Evolutionary conservation across 306 rosid species (phyloP), one percentile per base, ranked within the genome.

Genomic region (Medicago arabica): DNA sequence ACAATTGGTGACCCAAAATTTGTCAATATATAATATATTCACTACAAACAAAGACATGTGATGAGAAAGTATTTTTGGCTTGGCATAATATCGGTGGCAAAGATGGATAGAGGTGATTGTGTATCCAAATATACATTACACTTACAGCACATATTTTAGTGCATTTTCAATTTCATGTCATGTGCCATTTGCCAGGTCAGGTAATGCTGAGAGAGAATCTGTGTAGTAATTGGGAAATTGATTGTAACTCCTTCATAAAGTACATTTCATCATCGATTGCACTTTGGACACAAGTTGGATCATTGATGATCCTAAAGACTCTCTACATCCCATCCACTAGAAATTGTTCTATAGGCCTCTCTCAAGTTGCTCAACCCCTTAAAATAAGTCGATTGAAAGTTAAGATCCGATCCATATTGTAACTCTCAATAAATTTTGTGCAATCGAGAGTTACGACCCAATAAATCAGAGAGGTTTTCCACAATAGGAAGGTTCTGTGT

Each of bases 11-110:
- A 71, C 79, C 40, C 77, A 54, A 78, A 75, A 76, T 28, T 75
- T 76, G 64, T 83, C 85, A 60, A 54, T 34, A 3, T 62, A 63
- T 62, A 15, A 66, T 83, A 70, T 71, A 67, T 84, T 85, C 87
- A 78, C 83, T 86, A 88, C 78, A 87, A 83, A 90, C 96, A 90
- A 87, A 88, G 84, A 80, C 96, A 88, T 88, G 93, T 90, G 69
- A 64, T 15, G 23, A 17, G 93, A 88, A 71, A 87, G 65, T 50
- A 75, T 61, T 78, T 69, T 78, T 84, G 88, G 85, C 83, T 80
- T 84, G 87, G 85, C 82, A 28, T 76, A 59, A 39, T 68, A 25
- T 43, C 9, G 74, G 21, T 46, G n/a, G 43, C 67, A 61, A 15
- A 61, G 36, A 59, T 25, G 12, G 31, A 46, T 6, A 19, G 31